A percentile compares a stretch with the other conserved stretches of the same genome.
Conservation (phyloP, 768 basidiomycete genomes). For the Tylopilus balloui region DNA sequence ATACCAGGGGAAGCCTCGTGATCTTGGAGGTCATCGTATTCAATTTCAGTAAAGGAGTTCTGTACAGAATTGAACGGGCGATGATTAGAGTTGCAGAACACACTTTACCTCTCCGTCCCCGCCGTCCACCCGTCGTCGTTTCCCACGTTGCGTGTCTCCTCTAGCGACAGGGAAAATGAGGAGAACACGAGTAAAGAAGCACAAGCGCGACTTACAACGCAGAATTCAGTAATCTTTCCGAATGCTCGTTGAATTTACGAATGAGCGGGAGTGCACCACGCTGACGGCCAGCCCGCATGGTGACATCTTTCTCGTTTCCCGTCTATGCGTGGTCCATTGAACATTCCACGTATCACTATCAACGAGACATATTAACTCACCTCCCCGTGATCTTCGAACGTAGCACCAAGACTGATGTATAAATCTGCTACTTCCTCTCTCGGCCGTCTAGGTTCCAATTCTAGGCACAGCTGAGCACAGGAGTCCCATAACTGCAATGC, state of each 20-base stretch:
- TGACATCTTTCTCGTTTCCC: conserved; percentile 84
- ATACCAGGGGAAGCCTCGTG: conserved; percentile 64
- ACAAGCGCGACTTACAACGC: conserved; percentile 54
- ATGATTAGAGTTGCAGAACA: neutral
- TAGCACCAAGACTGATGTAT: conserved; percentile 84
- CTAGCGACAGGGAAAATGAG: conserved; percentile 24
- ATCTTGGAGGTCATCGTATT: conserved; percentile 81
- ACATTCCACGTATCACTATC: neutral
- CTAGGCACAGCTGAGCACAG: conserved; percentile 34
- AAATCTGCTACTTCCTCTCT: conserved; percentile 65
- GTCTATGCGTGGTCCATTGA: conserved; percentile 45
- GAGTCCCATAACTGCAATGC: neutral
- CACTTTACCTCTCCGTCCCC: conserved; percentile 40
- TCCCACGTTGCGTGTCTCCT: conserved; percentile 54
- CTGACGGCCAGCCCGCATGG: conserved; percentile 94
- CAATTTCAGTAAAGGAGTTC: conserved; percentile 55
- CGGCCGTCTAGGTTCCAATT: conserved; percentile 70
- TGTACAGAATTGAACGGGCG: conserved; percentile 10
- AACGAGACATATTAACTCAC: conserved; percentile 35
- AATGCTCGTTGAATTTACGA: conserved; percentile 96
- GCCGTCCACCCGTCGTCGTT: conserved; percentile 52
- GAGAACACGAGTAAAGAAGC: neutral
- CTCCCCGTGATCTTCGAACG: conserved; percentile 86
- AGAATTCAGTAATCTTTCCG: conserved; percentile 79
- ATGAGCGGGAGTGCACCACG: conserved; percentile 87